These are phyloP conservation scores for Metschnikowia peoriensis DNA, from an alignment of 805 yeast species.

Conservation along the genomic window DNA sequence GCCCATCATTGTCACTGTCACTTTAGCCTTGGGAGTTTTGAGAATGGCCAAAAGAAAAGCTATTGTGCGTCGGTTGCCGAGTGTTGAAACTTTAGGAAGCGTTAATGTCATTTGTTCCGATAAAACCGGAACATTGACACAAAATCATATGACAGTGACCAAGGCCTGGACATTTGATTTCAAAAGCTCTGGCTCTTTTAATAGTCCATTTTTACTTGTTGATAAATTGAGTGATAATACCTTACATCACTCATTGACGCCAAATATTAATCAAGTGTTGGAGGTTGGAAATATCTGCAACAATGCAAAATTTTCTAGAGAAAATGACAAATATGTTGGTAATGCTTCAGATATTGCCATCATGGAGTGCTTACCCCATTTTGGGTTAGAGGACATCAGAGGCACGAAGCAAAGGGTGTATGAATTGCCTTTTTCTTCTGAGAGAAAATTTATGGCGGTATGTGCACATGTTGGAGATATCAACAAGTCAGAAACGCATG, in stretches of 20 bases:
- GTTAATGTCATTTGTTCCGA: conserved; percentile 93
- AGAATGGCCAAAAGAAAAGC: conserved; percentile 96
- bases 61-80: conserved; percentile 88
- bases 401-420: conserved; percentile 53
- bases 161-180: conserved; percentile 76
- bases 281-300: conserved; percentile 74
- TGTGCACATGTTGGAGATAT: conserved; percentile 58
- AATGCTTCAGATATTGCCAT: conserved; percentile 95
- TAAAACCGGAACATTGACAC: conserved; percentile 87
- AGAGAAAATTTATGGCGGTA: conserved; percentile 89
- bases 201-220: conserved; percentile 43
- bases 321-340: conserved; percentile 72
- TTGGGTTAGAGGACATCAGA: conserved; percentile 73
- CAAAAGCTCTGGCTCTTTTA: conserved; percentile 36
- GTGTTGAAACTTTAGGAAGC: conserved; percentile 93
- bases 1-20: conserved; percentile 97
- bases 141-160: conserved; percentile 87
- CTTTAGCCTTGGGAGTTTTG: conserved; percentile 91
- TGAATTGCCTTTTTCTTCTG: conserved; percentile 84
- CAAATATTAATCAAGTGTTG: conserved; percentile 54
- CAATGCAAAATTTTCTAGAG: conserved; percentile 67
- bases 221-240: conserved; percentile 45
- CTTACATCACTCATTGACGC: conserved; percentile 46
- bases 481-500: conserved; percentile 56
- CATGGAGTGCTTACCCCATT: conserved; percentile 66